Conservation (phyloP, 2,329 filamentous ascomycete species). For the Pyricularia grisea region DNA sequence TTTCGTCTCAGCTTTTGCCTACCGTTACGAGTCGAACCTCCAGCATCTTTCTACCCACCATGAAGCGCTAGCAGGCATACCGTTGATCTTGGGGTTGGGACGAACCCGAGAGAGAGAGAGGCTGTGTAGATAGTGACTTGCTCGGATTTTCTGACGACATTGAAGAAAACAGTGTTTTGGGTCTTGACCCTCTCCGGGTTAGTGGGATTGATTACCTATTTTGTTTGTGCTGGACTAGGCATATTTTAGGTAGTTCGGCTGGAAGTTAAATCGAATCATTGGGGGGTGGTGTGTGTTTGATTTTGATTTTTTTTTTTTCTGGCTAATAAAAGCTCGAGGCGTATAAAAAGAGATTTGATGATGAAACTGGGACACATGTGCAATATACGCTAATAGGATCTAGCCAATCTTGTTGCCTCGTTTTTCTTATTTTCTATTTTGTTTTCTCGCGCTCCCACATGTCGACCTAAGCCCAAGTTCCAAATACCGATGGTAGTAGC, state of each 20-base stretch:
- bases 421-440: background rate
- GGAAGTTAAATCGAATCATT: too few relatives aligned
- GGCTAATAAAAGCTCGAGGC: background rate
- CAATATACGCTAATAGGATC: background rate
- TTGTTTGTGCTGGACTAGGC: background rate
- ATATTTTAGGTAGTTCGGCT: background rate
- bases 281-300: too few relatives aligned
- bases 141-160: background rate
- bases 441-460: background rate
- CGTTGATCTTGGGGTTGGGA: background rate
- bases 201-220: background rate
- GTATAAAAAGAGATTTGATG: background rate
- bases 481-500: background rate
- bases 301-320: background rate
- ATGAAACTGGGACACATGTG: background rate
- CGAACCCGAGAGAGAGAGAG: background rate
- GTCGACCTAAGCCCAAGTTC: background rate
- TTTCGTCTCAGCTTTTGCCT: background rate
- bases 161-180: background rate
- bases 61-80: background rate
- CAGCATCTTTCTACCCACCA: background rate
- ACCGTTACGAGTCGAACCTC: background rate
- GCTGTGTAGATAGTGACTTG: background rate
- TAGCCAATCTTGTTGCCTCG: background rate
- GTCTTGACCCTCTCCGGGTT: background rate